phyloP scores from a whole-genome alignment of 176 grass and related monocot genomes.

The Tillandsia fasciculata region DNA sequence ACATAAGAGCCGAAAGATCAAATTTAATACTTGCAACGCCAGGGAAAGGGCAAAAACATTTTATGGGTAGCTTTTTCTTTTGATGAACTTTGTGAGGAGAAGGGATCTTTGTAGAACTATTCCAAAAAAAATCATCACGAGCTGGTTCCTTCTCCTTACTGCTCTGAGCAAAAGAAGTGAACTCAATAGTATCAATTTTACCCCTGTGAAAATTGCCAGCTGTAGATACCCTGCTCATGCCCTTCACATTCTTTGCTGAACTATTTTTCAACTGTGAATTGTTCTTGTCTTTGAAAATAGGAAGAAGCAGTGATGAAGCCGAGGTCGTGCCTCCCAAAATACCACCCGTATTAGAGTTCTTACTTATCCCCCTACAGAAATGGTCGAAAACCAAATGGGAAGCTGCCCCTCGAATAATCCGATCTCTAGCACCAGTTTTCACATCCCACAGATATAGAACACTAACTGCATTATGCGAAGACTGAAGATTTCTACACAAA shows the following conservation, averaged over 20 bases:
- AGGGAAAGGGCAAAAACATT: constrained; percentile 78
- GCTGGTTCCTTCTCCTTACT: constrained; percentile 38
- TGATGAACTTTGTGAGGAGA: constrained; percentile 23
- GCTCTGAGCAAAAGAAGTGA: constrained; percentile 24
- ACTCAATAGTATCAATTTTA: constrained; percentile 21
- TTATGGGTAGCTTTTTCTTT: constrained; percentile 61
- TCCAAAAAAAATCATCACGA: constrained; percentile 35
- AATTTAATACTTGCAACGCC: constrained; percentile 84
- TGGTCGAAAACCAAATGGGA: constrained; percentile 81
- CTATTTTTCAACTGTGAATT: constrained; percentile 10
- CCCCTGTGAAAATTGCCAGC: constrained; percentile 32
- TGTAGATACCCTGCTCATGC: constrained; percentile 18
- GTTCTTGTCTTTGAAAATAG: constrained; percentile 51
- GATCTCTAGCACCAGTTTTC: constrained; percentile 74
- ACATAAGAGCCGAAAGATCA: constrained; percentile 84
- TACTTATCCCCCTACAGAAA: constrained; percentile 78
- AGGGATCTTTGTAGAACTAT: constrained; percentile 30
- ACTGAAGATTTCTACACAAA: constrained; percentile 61
- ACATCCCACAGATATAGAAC: constrained; percentile 88
- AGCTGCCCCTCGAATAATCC: constrained; percentile 56
- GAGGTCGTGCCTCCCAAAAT: constrained; percentile 93
- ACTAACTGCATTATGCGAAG: constrained; percentile 41
- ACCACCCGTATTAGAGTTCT: constrained; percentile 70
- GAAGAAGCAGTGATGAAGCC: constrained; percentile 64
- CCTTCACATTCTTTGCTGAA: constrained; percentile 19